These are phyloP conservation scores for Rhododendron ferrugineum DNA, from an alignment of 148 eudicot species.

Conservation along the genomic window DNA sequence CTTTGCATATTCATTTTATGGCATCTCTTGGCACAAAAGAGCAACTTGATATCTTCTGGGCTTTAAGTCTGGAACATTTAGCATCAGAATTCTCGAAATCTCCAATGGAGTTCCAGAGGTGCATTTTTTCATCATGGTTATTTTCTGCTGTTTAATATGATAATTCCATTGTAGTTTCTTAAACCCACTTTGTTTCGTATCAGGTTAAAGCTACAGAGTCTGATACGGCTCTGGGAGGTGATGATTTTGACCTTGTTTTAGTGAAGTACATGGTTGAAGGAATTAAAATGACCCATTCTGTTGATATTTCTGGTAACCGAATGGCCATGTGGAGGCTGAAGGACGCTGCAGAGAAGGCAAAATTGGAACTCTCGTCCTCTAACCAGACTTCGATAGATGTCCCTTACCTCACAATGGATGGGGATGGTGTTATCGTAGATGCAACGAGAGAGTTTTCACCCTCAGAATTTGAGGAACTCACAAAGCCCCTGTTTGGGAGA, in stretches of 20 bases:
- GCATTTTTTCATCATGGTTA: background rate
- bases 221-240: constrained; percentile 31
- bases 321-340: constrained; percentile 40
- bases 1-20: too few relatives aligned
- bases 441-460: background rate
- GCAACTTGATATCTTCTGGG: too few relatives aligned
- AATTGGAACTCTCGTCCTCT: background rate
- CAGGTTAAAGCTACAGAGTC: constrained; percentile 38
- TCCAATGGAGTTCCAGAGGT: background rate
- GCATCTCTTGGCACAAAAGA: too few relatives aligned
- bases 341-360: constrained; percentile 40
- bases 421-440: background rate
- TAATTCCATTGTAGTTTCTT: background rate
- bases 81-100: background rate
- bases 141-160: background rate
- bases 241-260: constrained; percentile 35
- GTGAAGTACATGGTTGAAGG: constrained; percentile 34
- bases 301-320: constrained; percentile 34
- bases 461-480: background rate
- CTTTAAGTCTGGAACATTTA: background rate
- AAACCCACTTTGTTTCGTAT: background rate
- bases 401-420: background rate
- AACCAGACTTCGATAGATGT: background rate
- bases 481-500: background rate
- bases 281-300: constrained; percentile 20